Conservation (phyloP, 2,329 filamentous ascomycete species). For the Talaromyces rugulosus region DNA sequence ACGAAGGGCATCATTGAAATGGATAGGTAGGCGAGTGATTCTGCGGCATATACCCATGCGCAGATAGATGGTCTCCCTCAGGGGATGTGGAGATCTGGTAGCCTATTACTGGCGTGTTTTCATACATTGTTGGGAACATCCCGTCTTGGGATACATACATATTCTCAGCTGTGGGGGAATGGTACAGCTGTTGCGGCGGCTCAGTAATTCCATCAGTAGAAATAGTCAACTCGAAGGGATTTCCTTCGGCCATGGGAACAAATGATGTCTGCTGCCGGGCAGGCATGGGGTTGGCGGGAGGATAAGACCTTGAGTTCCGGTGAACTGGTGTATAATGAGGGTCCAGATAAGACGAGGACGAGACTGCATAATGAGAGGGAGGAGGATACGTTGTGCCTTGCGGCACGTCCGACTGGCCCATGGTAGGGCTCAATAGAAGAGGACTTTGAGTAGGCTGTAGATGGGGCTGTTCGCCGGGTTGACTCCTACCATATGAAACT, state of each 20-base stretch:
- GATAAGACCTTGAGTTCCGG: constrained; percentile 18
- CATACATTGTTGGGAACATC: constrained; percentile 15
- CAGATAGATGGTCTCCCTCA: constrained; percentile 4
- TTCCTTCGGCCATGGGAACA: background rate
- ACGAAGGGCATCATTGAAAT: background rate
- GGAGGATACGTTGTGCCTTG: constrained; percentile 10
- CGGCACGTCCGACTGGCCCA: background rate
- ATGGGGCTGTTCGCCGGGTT: background rate
- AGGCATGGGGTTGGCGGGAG: constrained; percentile 15
- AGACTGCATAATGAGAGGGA: background rate
- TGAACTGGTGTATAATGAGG: constrained; percentile 12
- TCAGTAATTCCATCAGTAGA: constrained; percentile 22
- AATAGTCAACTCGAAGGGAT: constrained; percentile 13
- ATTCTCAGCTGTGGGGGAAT: constrained; percentile 21
- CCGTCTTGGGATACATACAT: constrained; percentile 16
- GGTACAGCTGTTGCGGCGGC: constrained; percentile 19
- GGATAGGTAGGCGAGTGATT: constrained; percentile 1
- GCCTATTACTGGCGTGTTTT: constrained; percentile 6
- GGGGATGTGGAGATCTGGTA: constrained; percentile 8
- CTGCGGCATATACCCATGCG: background rate
- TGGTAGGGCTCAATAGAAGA: constrained; percentile 1
- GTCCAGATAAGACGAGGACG: constrained; percentile 1
- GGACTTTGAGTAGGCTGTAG: background rate
- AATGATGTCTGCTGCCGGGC: constrained; percentile 4
- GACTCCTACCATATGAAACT: background rate